phyloP scores from a whole-genome alignment of 1,284 basidiomycete genomes.

The Abortiporus biennis region DNA sequence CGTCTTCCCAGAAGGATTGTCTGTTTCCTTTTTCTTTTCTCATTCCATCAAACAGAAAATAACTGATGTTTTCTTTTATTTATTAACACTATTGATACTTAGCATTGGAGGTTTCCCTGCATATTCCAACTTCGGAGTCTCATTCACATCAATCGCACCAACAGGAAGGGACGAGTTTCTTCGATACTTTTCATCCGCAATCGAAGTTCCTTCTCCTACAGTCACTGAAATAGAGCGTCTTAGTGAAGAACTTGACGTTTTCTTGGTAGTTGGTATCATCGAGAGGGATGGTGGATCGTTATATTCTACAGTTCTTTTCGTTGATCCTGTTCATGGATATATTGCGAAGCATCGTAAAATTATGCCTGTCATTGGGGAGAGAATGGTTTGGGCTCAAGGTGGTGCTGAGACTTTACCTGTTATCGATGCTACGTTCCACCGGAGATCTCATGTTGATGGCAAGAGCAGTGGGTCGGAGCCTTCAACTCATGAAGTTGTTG shows the following conservation, averaged over 20 bases:
- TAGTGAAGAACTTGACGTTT: slow-evolving; percentile 43
- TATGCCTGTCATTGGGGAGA: slow-evolving; percentile 63
- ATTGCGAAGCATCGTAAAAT: slow-evolving; percentile 67
- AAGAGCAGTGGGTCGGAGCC: slow-evolving; percentile 15
- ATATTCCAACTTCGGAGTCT: slow-evolving; percentile 53
- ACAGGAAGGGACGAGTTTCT: slow-evolving; percentile 59
- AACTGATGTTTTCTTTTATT: too few relatives aligned
- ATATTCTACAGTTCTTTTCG: slow-evolving; percentile 66
- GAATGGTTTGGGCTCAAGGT: slow-evolving; percentile 66
- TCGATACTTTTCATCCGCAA: slow-evolving; percentile 48
- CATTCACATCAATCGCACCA: slow-evolving; percentile 44
- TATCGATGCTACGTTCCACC: slow-evolving; percentile 21
- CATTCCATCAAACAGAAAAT: too few relatives aligned
- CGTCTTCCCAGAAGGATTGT: slow-evolving; percentile 75
- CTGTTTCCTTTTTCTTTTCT: slow-evolving; percentile 20
- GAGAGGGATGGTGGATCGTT: slow-evolving; percentile 62
- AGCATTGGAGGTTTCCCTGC: slow-evolving; percentile 68
- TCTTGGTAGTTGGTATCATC: slow-evolving; percentile 65
- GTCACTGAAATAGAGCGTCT: slow-evolving; percentile 43
- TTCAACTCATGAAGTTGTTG: too few relatives aligned
- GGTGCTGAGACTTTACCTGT: slow-evolving; percentile 29
- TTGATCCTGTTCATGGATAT: slow-evolving; percentile 51
- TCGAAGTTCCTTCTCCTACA: slow-evolving; percentile 50
- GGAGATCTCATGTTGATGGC: too few relatives aligned
- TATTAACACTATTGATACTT: too few relatives aligned